A percentile compares a stretch with the other conserved stretches of the same genome.
Conservation (phyloP, 768 basidiomycete genomes). For the Paxillus involutus region DNA sequence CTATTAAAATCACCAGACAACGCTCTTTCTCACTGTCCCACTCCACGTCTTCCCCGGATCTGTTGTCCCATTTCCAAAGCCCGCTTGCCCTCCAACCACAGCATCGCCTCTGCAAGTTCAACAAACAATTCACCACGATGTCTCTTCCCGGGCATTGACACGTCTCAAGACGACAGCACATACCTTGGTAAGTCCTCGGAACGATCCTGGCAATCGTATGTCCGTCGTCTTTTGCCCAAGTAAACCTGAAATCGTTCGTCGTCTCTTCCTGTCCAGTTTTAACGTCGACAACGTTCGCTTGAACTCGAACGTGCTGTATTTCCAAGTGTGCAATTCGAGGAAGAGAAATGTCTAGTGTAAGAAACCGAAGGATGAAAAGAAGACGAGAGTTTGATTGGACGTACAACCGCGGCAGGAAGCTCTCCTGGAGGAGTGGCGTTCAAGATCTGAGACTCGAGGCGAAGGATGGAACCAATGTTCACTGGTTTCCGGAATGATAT, state of each 20-base stretch:
- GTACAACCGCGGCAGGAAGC: slow-evolving; percentile 54
- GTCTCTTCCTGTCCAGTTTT: slow-evolving; percentile 61
- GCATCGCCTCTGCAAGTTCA: slow-evolving; percentile 66
- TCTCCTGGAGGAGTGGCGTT: slow-evolving; percentile 41
- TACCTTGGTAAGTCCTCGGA: slow-evolving; percentile 71
- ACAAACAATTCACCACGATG: slow-evolving; percentile 1
- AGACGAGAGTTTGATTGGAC: slow-evolving; percentile 23
- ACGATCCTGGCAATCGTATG: slow-evolving; percentile 47
- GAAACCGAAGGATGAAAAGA: background rate
- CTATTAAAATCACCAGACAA: background rate
- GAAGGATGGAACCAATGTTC: slow-evolving; percentile 80
- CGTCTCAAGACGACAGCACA: background rate
- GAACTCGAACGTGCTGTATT: slow-evolving; percentile 65
- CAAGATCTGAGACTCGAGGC: slow-evolving; percentile 67
- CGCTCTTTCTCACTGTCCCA: slow-evolving; percentile 7
- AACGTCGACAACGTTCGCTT: slow-evolving; percentile 70
- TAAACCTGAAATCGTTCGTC: slow-evolving; percentile 78
- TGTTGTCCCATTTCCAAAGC: slow-evolving; percentile 69
- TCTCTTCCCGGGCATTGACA: background rate
- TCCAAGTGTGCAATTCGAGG: background rate
- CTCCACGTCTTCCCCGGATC: slow-evolving; percentile 43
- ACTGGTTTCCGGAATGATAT: slow-evolving; percentile 81
- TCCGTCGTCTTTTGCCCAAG: slow-evolving; percentile 55
- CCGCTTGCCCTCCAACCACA: slow-evolving; percentile 78
- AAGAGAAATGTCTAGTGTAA: background rate